These are phyloP conservation scores for Aspergillus persii DNA, from an alignment of 2,329 filamentous ascomycete genomes.

Conservation along the genomic window DNA sequence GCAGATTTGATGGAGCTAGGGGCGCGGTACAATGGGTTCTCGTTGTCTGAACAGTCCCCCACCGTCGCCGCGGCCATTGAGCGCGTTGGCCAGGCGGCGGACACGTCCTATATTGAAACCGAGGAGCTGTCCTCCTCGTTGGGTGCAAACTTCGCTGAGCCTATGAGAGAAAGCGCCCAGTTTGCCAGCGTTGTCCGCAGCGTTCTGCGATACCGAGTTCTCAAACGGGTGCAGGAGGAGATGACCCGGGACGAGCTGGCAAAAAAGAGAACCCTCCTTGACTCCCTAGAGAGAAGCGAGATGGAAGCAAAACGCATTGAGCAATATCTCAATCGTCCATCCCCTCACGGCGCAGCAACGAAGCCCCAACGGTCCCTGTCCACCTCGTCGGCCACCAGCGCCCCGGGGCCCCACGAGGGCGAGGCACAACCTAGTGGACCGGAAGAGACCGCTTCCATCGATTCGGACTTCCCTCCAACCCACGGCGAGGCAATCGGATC, in stretches of 20 bases:
- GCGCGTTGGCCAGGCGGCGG: slow-evolving; percentile 87
- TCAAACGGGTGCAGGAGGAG: slow-evolving; percentile 95
- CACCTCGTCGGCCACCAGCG: slow-evolving; percentile 49
- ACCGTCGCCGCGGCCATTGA: slow-evolving; percentile 91
- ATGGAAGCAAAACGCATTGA: slow-evolving; percentile 90
- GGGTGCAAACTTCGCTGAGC: slow-evolving; percentile 93
- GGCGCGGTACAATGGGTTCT: slow-evolving; percentile 95
- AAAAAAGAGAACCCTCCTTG: slow-evolving; percentile 78
- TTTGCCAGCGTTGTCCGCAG: slow-evolving; percentile 91
- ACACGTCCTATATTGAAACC: slow-evolving; percentile 93
- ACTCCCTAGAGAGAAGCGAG: slow-evolving; percentile 90
- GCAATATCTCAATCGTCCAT: slow-evolving; percentile 73
- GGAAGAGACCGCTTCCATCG: slow-evolving; percentile 84
- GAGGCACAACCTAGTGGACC: slow-evolving; percentile 55
- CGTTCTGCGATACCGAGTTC: slow-evolving; percentile 82
- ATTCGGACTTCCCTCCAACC: slow-evolving; percentile 92
- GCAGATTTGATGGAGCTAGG: slow-evolving; percentile 89
- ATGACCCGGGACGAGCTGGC: slow-evolving; percentile 91
- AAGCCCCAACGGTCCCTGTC: slow-evolving; percentile 66
- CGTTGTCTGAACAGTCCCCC: slow-evolving; percentile 84
- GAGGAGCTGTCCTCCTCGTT: slow-evolving; percentile 84
- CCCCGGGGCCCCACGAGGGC: slow-evolving; percentile 37
- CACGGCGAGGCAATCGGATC: slow-evolving; percentile 67
- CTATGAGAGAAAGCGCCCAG: slow-evolving; percentile 95
- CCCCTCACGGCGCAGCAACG: slow-evolving; percentile 38